A percentile compares a stretch with the other conserved stretches of the same genome.
phyloP scores from a whole-genome alignment of 1,284 basidiomycete genomes.

The Cutaneotrichosporon curvatum region DNA sequence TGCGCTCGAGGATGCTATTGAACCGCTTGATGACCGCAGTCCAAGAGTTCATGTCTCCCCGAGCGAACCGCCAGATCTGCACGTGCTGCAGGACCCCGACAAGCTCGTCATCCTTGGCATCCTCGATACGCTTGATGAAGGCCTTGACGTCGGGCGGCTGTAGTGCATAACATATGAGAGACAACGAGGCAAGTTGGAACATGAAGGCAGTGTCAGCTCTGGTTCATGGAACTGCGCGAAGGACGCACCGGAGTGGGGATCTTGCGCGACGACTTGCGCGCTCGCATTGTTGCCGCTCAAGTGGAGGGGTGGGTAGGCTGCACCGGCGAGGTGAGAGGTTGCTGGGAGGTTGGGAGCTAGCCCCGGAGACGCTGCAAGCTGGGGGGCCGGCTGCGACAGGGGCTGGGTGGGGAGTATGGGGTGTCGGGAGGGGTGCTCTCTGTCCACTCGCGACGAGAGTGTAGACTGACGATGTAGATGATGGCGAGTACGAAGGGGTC shows the following conservation, averaged over 20 bases:
- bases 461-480: no score
- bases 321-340: neutral
- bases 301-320: no score
- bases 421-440: no score
- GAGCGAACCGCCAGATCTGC: constrained; percentile 77
- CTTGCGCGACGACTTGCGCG: constrained; percentile 35
- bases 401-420: neutral
- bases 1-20: constrained; percentile 74
- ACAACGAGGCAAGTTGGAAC: neutral
- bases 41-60: constrained; percentile 97
- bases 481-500: no score
- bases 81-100: constrained; percentile 19
- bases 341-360: neutral
- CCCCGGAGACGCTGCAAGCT: constrained; percentile 2
- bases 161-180: neutral
- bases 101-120: constrained; percentile 26
- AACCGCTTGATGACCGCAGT: constrained; percentile 91
- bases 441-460: no score
- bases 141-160: constrained; percentile 31
- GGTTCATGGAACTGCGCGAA: neutral
- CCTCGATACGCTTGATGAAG: constrained; percentile 28
- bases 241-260: constrained; percentile 27
- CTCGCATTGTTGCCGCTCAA: constrained; percentile 29
- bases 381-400: neutral
- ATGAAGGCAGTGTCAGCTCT: neutral